These are phyloP conservation scores for Phytophthora fragariae DNA, from an alignment of 352 stramenopile species.

Conservation along the genomic window DNA sequence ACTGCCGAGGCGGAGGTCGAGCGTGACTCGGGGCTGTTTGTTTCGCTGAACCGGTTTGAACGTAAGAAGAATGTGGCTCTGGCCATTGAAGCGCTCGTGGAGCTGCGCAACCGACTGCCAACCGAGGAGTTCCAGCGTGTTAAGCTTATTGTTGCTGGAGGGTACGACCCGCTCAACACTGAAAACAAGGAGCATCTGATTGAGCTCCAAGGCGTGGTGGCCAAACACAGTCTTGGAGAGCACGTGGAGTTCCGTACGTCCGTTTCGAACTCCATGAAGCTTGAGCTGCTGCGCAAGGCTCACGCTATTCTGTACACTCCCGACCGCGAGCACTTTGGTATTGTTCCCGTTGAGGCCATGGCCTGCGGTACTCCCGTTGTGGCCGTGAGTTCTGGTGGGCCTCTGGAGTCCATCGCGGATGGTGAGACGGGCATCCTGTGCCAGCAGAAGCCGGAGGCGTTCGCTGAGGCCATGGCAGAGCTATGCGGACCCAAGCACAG, in stretches of 20 bases:
- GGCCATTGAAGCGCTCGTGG: constrained; percentile 81
- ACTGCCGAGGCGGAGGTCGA: constrained; percentile 40
- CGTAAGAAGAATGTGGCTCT: constrained; percentile 98
- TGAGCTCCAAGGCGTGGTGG: constrained; percentile 88
- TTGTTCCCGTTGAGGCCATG: constrained; percentile 99
- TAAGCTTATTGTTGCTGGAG: constrained; percentile 94
- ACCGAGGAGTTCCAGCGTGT: constrained; percentile 55
- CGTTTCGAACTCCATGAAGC: constrained; percentile 89
- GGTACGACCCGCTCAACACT: constrained; percentile 95
- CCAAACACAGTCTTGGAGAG: constrained; percentile 51
- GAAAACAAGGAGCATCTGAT: constrained; percentile 97
- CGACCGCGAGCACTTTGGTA: constrained; percentile 98
- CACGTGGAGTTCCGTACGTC: constrained; percentile 92
- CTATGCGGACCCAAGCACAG: constrained; percentile 52
- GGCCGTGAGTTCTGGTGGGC: constrained; percentile 94
- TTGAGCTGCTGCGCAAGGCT: constrained; percentile 84
- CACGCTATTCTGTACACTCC: constrained; percentile 97
- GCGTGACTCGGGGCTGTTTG: constrained; percentile 75
- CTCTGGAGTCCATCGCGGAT: constrained; percentile 96
- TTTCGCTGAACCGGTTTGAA: constrained; percentile 99
- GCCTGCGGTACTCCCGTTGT: constrained; percentile 94
- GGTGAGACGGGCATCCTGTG: constrained; percentile 88
- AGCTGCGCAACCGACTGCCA: constrained; percentile 55
- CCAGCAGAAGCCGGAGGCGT: constrained; percentile 61
- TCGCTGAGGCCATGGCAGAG: constrained; percentile 68